These are phyloP conservation scores for Pleurotus djamor DNA, from an alignment of 768 basidiomycete species.

Conservation along the genomic window DNA sequence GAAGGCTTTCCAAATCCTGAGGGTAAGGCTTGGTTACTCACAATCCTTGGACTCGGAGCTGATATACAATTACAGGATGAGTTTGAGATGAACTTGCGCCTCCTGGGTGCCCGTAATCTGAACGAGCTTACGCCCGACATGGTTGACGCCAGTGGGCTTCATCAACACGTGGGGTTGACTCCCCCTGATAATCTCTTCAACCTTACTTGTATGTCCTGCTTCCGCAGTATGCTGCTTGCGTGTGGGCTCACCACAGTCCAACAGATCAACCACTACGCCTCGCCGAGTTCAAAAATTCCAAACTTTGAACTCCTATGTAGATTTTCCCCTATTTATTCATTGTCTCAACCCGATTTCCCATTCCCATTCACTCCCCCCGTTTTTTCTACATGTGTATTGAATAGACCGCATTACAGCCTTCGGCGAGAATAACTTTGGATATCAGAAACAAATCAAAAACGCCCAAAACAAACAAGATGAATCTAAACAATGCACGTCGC, in stretches of 20 bases:
- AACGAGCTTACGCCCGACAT: conserved; percentile 82
- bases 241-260: not conserved
- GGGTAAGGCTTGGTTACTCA: conserved; percentile 40
- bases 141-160: conserved; percentile 81
- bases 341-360: no score
- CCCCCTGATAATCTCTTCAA: conserved; percentile 4
- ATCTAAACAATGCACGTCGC: no score
- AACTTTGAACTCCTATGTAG: not conserved
- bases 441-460: no score
- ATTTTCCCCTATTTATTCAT: not conserved
- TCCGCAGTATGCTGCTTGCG: not conserved
- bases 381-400: no score
- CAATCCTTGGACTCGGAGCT: not conserved
- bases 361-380: no score
- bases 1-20: conserved; percentile 75
- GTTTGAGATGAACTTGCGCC: conserved; percentile 96
- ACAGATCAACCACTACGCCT: not conserved
- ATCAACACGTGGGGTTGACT: conserved; percentile 47
- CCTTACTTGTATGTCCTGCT: not conserved
- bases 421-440: no score
- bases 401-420: no score
- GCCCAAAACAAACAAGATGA: no score
- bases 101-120: conserved; percentile 81
- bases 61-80: conserved; percentile 65
- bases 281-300: not conserved